Evolutionary conservation across 805 yeast genomes (phyloP), one percentile per base, ranked within the genome.

Genomic region (Candida ponderosae): DNA sequence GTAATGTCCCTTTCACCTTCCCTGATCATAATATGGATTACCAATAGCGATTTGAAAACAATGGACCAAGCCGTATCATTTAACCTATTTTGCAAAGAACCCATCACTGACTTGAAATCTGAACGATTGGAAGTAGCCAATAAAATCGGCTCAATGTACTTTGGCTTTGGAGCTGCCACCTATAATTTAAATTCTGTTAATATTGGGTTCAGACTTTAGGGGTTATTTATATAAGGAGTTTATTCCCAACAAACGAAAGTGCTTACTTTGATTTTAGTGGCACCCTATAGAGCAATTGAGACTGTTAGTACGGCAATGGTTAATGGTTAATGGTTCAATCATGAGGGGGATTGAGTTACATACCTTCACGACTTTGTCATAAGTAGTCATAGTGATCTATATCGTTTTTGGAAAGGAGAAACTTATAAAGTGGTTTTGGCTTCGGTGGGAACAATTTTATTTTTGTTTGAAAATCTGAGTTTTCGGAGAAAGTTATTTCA

Each of bases 111-210:
- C 40, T 67, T 66, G 50, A 90, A 79, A 46, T 84, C 71, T 5
- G 45, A 50, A 16, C 49, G 54, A 34, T 51, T 48, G 11, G 62
- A 45, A 0, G 73, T 62, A 7, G 70, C 67, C 32, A 65, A 70
- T 24, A 93, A 68, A 36, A 93, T 86, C 1, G 97, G 97, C 63
- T 90, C 97, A 37, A 93, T 78, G 56, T 93, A 93, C 59, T 93
- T 93, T 29, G 94, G 82, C 62, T 93, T 93, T 6, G 98, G 98
- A n/a, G 97, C 96, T 10, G 97, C 97, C 63, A 86, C 74, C 76
- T 53, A 68, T 69, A 13, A 14, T 8, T n/a, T 10, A 19, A 18
- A 18, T 24, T 3, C 5, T 27, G 23, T 29, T 33, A 38, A 19
- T 35, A 23, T 29, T 29, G 5, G 32, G 26, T 15, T 29, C 35